Conservation (phyloP, 2,329 filamentous ascomycete genomes). For the Davidsoniella eucalypti region DNA sequence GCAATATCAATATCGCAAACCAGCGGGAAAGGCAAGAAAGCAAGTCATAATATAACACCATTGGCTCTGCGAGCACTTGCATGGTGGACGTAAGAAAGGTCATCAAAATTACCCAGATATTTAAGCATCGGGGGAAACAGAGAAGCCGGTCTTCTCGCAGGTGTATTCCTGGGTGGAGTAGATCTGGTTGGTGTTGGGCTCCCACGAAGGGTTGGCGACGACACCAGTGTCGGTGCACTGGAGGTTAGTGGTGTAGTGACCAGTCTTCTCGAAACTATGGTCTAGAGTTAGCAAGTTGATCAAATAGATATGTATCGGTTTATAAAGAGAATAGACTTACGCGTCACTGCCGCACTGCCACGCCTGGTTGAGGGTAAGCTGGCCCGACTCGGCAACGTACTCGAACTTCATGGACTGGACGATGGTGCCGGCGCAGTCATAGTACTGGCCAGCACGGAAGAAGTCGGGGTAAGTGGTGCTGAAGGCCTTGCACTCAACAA, state of each 20-base stretch:
- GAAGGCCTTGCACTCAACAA: constrained; percentile 23
- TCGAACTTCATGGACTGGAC: constrained; percentile 24
- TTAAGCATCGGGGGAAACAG: not conserved
- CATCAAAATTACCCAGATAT: too few relatives aligned
- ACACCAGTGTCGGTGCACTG: not conserved
- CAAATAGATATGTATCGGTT: not conserved
- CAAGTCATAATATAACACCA: not conserved
- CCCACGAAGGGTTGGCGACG: constrained; percentile 17
- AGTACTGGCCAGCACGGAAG: constrained; percentile 31
- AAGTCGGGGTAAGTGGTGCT: constrained; percentile 30
- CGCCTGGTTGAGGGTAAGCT: constrained; percentile 30
- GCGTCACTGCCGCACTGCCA: constrained; percentile 25
- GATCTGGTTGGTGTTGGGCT: constrained; percentile 15
- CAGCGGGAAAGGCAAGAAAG: not conserved
- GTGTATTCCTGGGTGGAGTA: constrained; percentile 19
- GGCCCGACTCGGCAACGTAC: constrained; percentile 22
- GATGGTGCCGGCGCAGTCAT: constrained; percentile 24
- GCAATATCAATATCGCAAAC: not conserved
- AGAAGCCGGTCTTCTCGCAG: constrained; percentile 15
- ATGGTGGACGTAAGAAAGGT: not conserved
- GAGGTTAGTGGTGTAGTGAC: not conserved
- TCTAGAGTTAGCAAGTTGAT: not conserved
- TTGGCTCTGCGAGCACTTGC: too few relatives aligned
- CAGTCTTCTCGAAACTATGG: not conserved
- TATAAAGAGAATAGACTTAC: not conserved